Conservation (phyloP, 345 rosid genomes). For the Ceriops zippeliana region DNA sequence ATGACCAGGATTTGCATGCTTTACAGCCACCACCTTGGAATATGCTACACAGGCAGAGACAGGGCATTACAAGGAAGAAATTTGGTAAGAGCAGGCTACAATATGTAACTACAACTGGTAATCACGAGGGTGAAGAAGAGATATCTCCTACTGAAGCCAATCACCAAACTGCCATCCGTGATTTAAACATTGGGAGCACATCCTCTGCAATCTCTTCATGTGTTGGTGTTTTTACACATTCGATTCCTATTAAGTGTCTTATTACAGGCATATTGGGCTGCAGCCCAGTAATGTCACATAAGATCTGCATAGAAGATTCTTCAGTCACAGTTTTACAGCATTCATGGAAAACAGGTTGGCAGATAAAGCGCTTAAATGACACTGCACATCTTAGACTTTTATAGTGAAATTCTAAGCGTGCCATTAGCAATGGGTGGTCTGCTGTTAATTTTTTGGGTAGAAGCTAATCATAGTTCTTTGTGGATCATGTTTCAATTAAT, state of each 20-base stretch:
- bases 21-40: conserved; percentile 54
- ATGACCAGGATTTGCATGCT: conserved; percentile 51
- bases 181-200: conserved; percentile 43
- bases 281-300: conserved; percentile 67
- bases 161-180: conserved; percentile 43
- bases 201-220: conserved; percentile 42
- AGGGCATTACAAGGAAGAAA: conserved; percentile 57
- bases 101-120: conserved; percentile 56
- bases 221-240: conserved; percentile 77
- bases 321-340: conserved; percentile 82
- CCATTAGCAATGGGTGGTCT: conserved; percentile 7
- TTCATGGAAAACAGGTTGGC: conserved; percentile 88
- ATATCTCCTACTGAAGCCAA: conserved; percentile 51
- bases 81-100: conserved; percentile 95
- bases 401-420: conserved; percentile 14
- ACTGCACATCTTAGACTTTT: conserved; percentile 86
- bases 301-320: conserved; percentile 82
- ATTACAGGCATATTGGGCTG: conserved; percentile 78
- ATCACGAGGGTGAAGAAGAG: conserved; percentile 68
- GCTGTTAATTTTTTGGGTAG: conserved; percentile 13
- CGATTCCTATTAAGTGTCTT: conserved; percentile 80
- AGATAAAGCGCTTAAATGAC: conserved; percentile 82
- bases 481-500: conserved; percentile 11
- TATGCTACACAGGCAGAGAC: conserved; percentile 62
- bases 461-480: conserved; percentile 10